Percentiles rank a stretch among this genome's conserved stretches.
Conservation (phyloP, 768 basidiomycete species). For the Lyophyllum semitale region DNA sequence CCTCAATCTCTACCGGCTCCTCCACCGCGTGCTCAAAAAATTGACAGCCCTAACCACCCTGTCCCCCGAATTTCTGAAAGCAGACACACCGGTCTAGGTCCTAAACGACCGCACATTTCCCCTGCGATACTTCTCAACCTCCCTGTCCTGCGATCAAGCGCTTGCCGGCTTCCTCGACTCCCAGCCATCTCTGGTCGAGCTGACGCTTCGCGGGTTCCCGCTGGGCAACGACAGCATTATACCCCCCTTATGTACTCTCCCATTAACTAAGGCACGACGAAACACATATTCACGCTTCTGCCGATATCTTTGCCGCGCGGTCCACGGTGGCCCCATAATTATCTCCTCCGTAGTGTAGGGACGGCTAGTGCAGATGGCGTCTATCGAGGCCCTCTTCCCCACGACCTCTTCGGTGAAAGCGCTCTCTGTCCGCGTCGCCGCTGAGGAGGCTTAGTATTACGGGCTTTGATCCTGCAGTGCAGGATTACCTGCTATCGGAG, state of each 20-base stretch:
- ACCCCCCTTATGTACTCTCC: conserved; percentile 22
- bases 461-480: conserved; percentile 52
- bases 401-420: conserved; percentile 42
- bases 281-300: conserved; percentile 34
- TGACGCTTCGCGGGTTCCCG: conserved; percentile 57
- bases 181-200: conserved; percentile 49
- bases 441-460: conserved; percentile 57
- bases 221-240: conserved; percentile 25
- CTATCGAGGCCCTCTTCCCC: conserved; percentile 54
- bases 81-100: conserved; percentile 47
- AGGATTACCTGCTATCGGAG: conserved; percentile 45
- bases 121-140: conserved; percentile 52
- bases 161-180: conserved; percentile 54
- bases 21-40: conserved; percentile 42
- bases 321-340: conserved; percentile 49
- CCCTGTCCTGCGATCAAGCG: conserved; percentile 50
- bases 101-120: conserved; percentile 44
- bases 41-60: conserved; percentile 43
- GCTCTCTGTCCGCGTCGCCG: conserved; percentile 37
- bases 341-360: conserved; percentile 46
- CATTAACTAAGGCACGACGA: conserved; percentile 6
- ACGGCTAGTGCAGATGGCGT: conserved; percentile 50
- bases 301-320: conserved; percentile 51
- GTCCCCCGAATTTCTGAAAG: conserved; percentile 50
- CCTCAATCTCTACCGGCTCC: conserved; percentile 48